Evolutionary conservation across 176 grass and related monocot genomes (phyloP).

Genomic region (Cenchrus purpureus): DNA sequence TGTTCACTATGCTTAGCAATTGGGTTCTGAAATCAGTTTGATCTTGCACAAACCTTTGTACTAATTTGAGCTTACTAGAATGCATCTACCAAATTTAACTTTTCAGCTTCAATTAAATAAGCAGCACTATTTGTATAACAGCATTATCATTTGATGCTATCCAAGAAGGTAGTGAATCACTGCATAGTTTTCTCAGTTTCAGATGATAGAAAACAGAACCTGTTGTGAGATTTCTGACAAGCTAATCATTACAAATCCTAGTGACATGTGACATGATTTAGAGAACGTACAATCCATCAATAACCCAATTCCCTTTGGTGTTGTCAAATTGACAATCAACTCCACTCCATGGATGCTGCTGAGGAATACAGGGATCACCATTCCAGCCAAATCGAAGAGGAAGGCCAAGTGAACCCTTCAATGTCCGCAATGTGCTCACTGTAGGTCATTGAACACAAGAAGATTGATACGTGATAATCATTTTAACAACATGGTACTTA

Average conservation of each 20-base stretch:
- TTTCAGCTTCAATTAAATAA: constrained; percentile 20
- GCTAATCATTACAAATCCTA: constrained; percentile 9
- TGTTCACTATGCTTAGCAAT: neutral
- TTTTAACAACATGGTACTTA: neutral
- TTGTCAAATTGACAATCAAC: constrained; percentile 87
- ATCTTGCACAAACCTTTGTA: constrained; percentile 15
- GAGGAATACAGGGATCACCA: constrained; percentile 92
- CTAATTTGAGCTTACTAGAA: constrained; percentile 27
- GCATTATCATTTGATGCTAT: neutral
- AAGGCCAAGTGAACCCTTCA: constrained; percentile 81
- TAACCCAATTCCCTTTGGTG: constrained; percentile 68
- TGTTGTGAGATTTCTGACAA: neutral
- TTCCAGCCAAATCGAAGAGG: constrained; percentile 98
- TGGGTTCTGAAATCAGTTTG: neutral
- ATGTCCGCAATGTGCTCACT: constrained; percentile 65
- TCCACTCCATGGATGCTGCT: constrained; percentile 97
- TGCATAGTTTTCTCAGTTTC: constrained; percentile 29
- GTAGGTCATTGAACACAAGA: constrained; percentile 34
- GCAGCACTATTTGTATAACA: neutral
- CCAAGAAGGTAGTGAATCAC: neutral
- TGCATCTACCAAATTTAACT: neutral
- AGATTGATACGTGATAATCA: neutral
- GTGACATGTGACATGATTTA: constrained; percentile 41
- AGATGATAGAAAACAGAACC: constrained; percentile 12
- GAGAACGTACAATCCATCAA: constrained; percentile 90